Conservation (phyloP, 257 asterid genomes). For the Penstemon newberryi region DNA sequence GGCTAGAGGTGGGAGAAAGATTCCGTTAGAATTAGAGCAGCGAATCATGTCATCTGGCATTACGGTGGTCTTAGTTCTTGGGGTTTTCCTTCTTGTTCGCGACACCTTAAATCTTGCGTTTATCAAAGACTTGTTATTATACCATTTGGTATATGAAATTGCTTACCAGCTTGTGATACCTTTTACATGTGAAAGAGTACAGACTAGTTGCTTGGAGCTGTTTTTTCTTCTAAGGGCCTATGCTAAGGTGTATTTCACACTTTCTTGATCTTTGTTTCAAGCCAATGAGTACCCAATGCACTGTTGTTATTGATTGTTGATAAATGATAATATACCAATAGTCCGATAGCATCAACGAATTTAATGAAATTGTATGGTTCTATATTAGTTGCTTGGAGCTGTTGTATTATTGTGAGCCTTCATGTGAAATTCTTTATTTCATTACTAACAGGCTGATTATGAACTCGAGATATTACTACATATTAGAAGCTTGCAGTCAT, state of each 20-base stretch:
- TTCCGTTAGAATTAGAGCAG: conserved; percentile 80
- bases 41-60: conserved; percentile 83
- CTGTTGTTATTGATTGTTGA: conserved; percentile 21
- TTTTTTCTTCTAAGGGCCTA: background rate
- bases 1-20: conserved; percentile 89
- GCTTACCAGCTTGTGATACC: conserved; percentile 13
- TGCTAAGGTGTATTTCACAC: conserved; percentile 18
- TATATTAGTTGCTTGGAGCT: background rate
- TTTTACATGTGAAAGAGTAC: background rate
- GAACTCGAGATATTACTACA: conserved; percentile 1
- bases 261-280: conserved; percentile 21
- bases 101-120: conserved; percentile 83
- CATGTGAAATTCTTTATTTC: background rate
- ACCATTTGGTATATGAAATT: conserved; percentile 15
- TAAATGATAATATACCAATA: background rate
- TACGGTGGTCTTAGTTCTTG: conserved; percentile 63
- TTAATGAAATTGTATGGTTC: conserved; percentile 24
- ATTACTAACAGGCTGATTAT: conserved; percentile 16
- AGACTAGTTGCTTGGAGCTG: conserved; percentile 22
- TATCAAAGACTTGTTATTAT: conserved; percentile 72
- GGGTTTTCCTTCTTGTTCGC: conserved; percentile 73
- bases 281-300: conserved; percentile 21
- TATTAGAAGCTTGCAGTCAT: conserved; percentile 13
- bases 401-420: conserved; percentile 12
- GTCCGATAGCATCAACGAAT: background rate